Base-by-base conservation (phyloP, 2,329 filamentous ascomycete species). In the Claviceps africana region DNA sequence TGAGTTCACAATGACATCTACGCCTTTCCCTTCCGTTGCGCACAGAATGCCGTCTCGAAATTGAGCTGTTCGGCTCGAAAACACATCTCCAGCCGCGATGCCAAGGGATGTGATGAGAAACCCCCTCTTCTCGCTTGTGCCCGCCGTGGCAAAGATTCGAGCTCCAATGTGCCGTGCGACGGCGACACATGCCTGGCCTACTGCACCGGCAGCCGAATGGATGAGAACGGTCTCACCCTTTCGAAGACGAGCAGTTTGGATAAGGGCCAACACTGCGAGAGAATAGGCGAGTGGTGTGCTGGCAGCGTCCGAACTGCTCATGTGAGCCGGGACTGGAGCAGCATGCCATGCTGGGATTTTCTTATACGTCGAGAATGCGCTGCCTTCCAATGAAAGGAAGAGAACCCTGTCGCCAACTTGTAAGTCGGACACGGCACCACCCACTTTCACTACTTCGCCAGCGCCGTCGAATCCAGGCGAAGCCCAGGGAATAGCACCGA, bases 161-260 rank as follows among this genome's bases (percentile, higher is more conserved):
- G 57, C 56, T 11, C 50, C 54, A 1, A 54, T 22, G 40, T 50
- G 42, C n/a, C 52, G 51, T 28, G 57, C 55, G 5, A 58, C 13
- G 1, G 33, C 33, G 17, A 59, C 37, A 17, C 54, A 55, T 4
- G 56, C 57, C 43, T 58, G 56, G 21, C 56, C 56, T 10, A 59
- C 54, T 5, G 52, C 57, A 7, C 57, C 56, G 17, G 57, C 51
- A 3, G 59, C 65, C 1, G 60, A 54, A 47, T 67, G 66, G 19
- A 67, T 61, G 2, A 68, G 59, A 2, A 68, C 57, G 1, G 47
- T 56, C 47, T 67, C 64, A 9, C 64, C 66, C 2, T 62, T 60
- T 7, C 56, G 51, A 1, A 75, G 59, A 1, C 65, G 58, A 25
- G 48, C 58, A 44, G 48, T 51, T 28, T 46, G 47, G 1, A 51